Base-by-base conservation (phyloP, 805 yeast genomes). In the Saccharomycopsis fermentans region DNA sequence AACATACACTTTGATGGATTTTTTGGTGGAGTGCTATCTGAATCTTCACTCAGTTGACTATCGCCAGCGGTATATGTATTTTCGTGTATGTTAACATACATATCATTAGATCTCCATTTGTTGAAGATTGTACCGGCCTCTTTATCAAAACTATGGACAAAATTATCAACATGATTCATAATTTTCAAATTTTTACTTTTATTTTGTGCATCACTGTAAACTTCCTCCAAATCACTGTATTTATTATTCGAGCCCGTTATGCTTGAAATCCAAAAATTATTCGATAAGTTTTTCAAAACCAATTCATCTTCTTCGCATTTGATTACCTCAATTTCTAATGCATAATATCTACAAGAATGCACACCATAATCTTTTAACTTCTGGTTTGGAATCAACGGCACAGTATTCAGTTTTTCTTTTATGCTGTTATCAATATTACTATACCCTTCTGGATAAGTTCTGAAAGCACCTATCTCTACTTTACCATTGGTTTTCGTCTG, bases 391-490 rank as follows among this genome's bases (percentile, higher is more conserved):
- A 79, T 64, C 37, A 17, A 35, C 1, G 19, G 21, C 6, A 14
- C 12, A n/a, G n/a, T 37, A 36, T n/a, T 19, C 9, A 36, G 39
- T 29, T 40, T 24, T 21, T 39, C 9, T 39, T 58, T 35, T 51
- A 53, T 21, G 52, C 36, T 26, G 16, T 27, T n/a, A 26, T 19
- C 16, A 43, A 24, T 4, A 35, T 35, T 34, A n/a, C 16, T 27
- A 34, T 64, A 63, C 16, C 71, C 73, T 32, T 77, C 79, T 1
- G 78, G 74, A 52, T 79, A 80, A 0, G 97, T 88, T 68, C 97
- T 73, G 68, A 90, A 90, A 0, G 96, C 96, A 0, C 96, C 97
- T 58, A 90, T 86, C 53, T 87, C 94, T 12, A 90, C 84, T 59
- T 75, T 77, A 0, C 86, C 86, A 55, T 84, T 81, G 14, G 77